Evolutionary conservation across 2,329 filamentous ascomycete genomes (phyloP), one percentile per base, ranked within the genome.

Genomic region (Aspergillus pseudoglaucus): DNA sequence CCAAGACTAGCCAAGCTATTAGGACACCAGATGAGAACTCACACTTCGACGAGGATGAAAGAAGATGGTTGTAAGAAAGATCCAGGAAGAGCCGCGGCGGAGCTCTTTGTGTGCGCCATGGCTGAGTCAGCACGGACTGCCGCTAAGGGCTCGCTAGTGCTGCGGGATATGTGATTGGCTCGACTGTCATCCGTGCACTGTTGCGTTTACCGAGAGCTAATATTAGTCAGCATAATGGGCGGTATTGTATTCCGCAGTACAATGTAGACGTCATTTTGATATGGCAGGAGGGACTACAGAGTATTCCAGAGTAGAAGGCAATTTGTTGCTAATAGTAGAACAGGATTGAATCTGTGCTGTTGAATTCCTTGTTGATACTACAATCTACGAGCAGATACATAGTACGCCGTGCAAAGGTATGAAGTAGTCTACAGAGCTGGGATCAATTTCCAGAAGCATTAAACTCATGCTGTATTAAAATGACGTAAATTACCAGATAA

Each of bases 11-110:
- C 14, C 38, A 50, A 35, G 50, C 56, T 47, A 57, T 49, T 42
- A 23, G 17, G 3, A 32, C 18, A 32, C 20, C 8, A 39, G 20
- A 5, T 15, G 38, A 51, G 52, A 48, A 66, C 68, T 66, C 58
- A 72, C 68, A 64, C 59, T 71, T 69, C 67, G 67, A 65, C 61
- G 69, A 71, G 56, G 64, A 72, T 69, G 69, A 70, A 55, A 47
- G 62, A 62, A 66, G 67, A 70, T 70, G 64, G 67, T 66, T 68
- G 65, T 52, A 68, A 58, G 65, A 67, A 65, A 59, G 63, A 68
- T 39, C 47, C 57, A 59, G 62, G 53, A 53, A 48, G 52, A 53
- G 53, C 54, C 55, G 59, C 63, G 57, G 55, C 58, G 57, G 56
- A 60, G 55, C 61, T 59, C 63, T 67, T 70, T 69, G 65, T 65